Evolutionary conservation across 192 early-diverging fungal species (phyloP), one percentile per base, ranked within the genome.

Genomic region (Paraglomus brasilianum): DNA sequence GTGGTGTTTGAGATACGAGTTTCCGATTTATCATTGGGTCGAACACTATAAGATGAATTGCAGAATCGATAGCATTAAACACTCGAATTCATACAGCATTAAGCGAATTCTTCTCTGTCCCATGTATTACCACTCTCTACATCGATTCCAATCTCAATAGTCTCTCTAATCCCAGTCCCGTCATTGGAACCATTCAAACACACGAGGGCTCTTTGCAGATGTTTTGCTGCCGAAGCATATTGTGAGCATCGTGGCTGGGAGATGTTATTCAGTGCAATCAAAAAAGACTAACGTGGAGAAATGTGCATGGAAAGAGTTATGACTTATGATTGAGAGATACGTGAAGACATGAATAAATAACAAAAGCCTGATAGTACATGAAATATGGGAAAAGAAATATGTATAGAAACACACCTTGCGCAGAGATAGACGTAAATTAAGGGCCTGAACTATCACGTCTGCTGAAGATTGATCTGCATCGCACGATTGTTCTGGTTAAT

Each of bases 21-120:
- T 88, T 88, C 14, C 88, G 80, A 64, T 85, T 87, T 24, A 89
- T 77, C 5, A 78, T 74, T 15, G 83, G 80, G 57, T 89, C 86
- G 75, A 89, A 89, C 10, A 78, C 80, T 61, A 22, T 36, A 14
- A 1, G 44, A 60, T 40, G 21, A 39, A 9, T 4, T 42, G 41
- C 10, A 38, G 8, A 14, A n/a, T 13, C 36, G 30, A 41, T 60
- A 42, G 13, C 44, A 45, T 62, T 13, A 44, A 5, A 30, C 30
- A 30, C 30, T 30, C 30, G 30, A 30, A 30, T 30, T 30, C 30
- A 30, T 30, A 3, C 5, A 21, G 13, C 3, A 30, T 30, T 30
- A 30, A 30, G 1, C 30, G 30, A 30, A 30, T 30, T 3, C 30
- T 30, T 30, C 30, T 30, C 30, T 30, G 3, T 1, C 30, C 21